Conservation (phyloP, 768 basidiomycete species). For the Hygrophorus pudorinus region DNA sequence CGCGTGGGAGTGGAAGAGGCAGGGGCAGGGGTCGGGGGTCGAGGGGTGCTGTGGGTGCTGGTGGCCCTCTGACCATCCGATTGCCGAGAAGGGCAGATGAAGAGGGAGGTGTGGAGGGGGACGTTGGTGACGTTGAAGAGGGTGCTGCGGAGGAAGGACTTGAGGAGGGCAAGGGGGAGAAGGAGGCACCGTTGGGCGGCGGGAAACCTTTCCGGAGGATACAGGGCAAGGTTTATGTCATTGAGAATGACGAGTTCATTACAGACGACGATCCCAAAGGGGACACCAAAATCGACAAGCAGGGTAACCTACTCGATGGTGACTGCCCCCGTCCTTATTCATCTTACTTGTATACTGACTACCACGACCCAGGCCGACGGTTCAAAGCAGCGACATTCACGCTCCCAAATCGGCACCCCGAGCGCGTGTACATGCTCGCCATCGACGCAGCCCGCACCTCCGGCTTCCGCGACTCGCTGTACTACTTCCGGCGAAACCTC, state of each 20-base stretch:
- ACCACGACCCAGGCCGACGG: slow-evolving; percentile 49
- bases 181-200: slow-evolving; percentile 34
- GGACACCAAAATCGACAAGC: slow-evolving; percentile 82
- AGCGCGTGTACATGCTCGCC: slow-evolving; percentile 86
- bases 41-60: slow-evolving; percentile 6
- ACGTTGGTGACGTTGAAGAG: slow-evolving; percentile 19
- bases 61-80: slow-evolving; percentile 19
- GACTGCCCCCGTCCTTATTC: slow-evolving; percentile 17
- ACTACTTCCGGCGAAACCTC: slow-evolving; percentile 90
- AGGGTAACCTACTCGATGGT: slow-evolving; percentile 83
- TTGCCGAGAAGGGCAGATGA: slow-evolving; percentile 22
- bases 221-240: slow-evolving; percentile 62
- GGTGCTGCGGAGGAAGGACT: slow-evolving; percentile 23
- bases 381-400: slow-evolving; percentile 87
- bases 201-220: slow-evolving; percentile 69
- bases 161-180: slow-evolving; percentile 28
- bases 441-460: slow-evolving; percentile 96
- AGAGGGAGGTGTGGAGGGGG: slow-evolving; percentile 18
- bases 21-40: slow-evolving; percentile 23
- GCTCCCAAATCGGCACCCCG: slow-evolving; percentile 77
- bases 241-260: slow-evolving; percentile 85
- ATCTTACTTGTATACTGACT: neutral
- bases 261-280: slow-evolving; percentile 80
- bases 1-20: slow-evolving; percentile 23
- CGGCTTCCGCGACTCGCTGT: slow-evolving; percentile 95